Conservation (phyloP, 768 basidiomycete genomes). For the Kwoniella mangroviensis region DNA sequence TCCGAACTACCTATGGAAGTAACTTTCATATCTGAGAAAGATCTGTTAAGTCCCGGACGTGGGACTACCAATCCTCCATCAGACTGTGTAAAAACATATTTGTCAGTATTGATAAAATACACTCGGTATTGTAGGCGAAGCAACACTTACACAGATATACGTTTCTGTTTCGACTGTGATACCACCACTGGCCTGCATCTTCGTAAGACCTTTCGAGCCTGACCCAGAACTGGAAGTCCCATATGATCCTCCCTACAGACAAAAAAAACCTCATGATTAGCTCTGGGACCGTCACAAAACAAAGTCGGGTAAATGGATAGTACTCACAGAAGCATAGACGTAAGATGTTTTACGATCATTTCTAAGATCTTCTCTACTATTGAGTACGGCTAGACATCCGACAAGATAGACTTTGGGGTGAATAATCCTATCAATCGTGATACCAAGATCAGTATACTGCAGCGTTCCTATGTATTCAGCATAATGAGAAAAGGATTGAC, state of each 20-base stretch:
- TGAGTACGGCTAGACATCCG: conserved; percentile 19
- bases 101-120: not conserved
- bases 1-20: not conserved
- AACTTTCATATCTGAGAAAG: conserved; percentile 4
- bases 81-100: not conserved
- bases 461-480: not conserved
- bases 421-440: conserved; percentile 15
- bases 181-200: conserved; percentile 7
- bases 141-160: conserved; percentile 15
- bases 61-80: not conserved
- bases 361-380: conserved; percentile 16
- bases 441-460: not conserved
- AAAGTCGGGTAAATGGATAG: not conserved
- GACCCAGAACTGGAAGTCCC: conserved; percentile 3
- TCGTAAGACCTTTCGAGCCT: not conserved
- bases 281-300: too few relatives aligned
- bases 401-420: conserved; percentile 26
- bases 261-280: not conserved
- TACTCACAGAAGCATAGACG: conserved; percentile 16
- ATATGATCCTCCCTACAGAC: not conserved
- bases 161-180: conserved; percentile 18
- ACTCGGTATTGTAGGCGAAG: not conserved
- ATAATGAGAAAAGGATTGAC: not conserved
- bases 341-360: conserved; percentile 9
- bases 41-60: not conserved